Evolutionary conservation across 2,329 filamentous ascomycete genomes (phyloP), one percentile per base, ranked within the genome.

Genomic region (Plenodomus tracheiphilus): DNA sequence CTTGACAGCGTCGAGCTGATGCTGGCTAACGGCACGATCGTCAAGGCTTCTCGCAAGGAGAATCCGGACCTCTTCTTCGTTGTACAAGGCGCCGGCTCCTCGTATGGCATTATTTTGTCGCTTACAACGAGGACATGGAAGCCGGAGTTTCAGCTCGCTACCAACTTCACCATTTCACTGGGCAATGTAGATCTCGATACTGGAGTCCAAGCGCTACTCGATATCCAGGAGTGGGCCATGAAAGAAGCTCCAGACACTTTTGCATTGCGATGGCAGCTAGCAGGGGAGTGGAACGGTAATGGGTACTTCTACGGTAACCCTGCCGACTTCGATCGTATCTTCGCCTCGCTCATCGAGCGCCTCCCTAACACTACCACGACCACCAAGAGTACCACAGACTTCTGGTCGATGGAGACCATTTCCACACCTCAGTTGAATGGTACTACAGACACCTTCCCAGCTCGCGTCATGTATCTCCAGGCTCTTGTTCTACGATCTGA

Each of bases 21-120:
- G 47, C 47, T 56, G 5, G 44, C 47, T 37, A 53, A 55, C 19
- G 64, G 64, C 35, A 53, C 51, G 15, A 45, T 61, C 7, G 48
- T 58, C 16, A 59, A 46, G 3, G 61, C 61, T 17, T 63, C 64
- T 3, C 44, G 48, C 18, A 41, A 40, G 4, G 44, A 46, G 16
- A 59, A 61, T 36, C 17, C 51, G 2, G 63, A 67, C 17, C 51
- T 64, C 2, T 65, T 58, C 53, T 66, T 62, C 54, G 64, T 56
- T 1, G 46, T 53, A 8, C 52, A 59, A 22, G 56, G 56, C 4
- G 56, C 54, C 10, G 56, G 54, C 4, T 56, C 56, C 1, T 58
- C 54, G 1, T 56, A 56, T n/a, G 56, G 56, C 9, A 47, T 56
- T 15, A 32, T 58, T 1, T 19, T 59, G 10, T 56, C 54, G 30